These are phyloP conservation scores for Sequoia sempervirens DNA, from an alignment of 75 land plant species.

Conservation along the genomic window DNA sequence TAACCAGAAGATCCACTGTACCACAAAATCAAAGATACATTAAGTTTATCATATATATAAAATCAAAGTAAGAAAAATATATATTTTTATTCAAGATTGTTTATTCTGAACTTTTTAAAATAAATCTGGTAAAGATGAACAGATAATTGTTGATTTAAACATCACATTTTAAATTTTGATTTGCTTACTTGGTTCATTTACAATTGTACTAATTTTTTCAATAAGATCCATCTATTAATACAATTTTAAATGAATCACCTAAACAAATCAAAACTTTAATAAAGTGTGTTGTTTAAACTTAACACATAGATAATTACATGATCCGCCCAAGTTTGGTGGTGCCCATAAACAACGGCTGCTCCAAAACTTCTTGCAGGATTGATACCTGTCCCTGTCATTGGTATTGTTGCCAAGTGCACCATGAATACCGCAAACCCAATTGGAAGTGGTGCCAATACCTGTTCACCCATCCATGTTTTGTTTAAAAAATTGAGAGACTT, in stretches of 20 bases:
- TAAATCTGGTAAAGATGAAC: no score
- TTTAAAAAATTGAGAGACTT: not conserved
- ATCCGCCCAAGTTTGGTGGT: constrained; percentile 25
- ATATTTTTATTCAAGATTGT: no score
- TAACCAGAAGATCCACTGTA: constrained; percentile 43
- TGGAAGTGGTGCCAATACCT: constrained; percentile 45
- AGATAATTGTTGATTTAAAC: no score
- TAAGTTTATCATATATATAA: not conserved
- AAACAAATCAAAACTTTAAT: no score
- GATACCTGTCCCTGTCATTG: constrained; percentile 50
- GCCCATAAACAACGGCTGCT: constrained; percentile 40
- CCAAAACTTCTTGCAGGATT: constrained; percentile 48
- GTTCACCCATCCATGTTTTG: not conserved
- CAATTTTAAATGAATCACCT: no score
- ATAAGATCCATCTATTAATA: no score
- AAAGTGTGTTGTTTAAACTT: no score
- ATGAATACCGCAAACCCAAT: constrained; percentile 51
- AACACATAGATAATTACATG: constrained; percentile 10
- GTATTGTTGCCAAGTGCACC: constrained; percentile 48
- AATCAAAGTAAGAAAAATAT: no score
- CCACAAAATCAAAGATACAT: not conserved
- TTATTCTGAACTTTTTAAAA: no score
- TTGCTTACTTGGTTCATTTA: no score
- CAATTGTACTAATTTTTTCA: no score
- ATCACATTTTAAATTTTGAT: no score